Evolutionary conservation across 202 grass and related monocot species (phyloP), one percentile per base, ranked within the genome.

Genomic region (Bolboschoenoplectus hybrid): DNA sequence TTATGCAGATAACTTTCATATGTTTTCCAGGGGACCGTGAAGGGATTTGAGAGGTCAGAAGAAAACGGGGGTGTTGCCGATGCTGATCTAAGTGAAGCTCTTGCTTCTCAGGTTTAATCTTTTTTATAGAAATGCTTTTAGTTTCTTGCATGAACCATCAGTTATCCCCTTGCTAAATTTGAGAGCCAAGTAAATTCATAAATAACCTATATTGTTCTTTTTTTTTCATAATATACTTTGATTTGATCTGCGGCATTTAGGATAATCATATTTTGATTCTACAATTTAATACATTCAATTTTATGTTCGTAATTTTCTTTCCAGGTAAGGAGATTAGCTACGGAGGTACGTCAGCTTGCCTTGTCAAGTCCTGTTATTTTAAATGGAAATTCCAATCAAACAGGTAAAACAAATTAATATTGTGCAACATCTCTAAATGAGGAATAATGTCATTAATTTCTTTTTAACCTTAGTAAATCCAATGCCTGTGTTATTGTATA

Each of bases 301-400:
- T 45, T 71, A 16, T 58, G 56, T 82, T 64, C 40, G 40, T 50
- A 34, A 81, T 52, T 65, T 52, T 65, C 70, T 85, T 55, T 88
- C 45, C 19, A 97, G 95, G 88, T 97, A 12, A 88, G 82, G 36
- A 78, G 76, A 47, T 87, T 98, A 50, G 11, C 89, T 60, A 86
- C 89, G 82, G 90, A 98, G 63, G 82, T 98, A 49, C 84, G 69
- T 45, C 87, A 89, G 63, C 51, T 95, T 67, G 45, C 82, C 80
- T 83, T 84, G 46, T 51, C 85, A 68, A 91, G 87, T 45, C 43
- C 90, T 3, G 51, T 95, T 63, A 61, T 98, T 90, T 26, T 95
- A 14, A 89, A 41, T 87, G 93, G 90, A 87, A 82, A 80, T 90
- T 92, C 93, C 82, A 88, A 77, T 68, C 81, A 89, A 90, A 74